Evolutionary conservation across 164 flowering plant species (phyloP).

Genomic region (Tetracentron sinense): DNA sequence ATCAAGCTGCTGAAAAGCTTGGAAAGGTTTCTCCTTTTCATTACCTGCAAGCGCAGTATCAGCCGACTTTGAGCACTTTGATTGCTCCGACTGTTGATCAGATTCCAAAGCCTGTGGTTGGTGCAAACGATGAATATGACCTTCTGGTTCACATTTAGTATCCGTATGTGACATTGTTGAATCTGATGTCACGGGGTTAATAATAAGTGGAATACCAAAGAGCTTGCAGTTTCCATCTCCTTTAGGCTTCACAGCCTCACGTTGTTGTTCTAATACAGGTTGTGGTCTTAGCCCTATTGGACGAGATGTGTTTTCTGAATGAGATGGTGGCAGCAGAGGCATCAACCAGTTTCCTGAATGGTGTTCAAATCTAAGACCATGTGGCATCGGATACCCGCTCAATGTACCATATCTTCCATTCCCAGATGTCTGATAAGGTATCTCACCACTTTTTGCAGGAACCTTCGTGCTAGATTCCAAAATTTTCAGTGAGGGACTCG

Average conservation of each 20-base stretch:
- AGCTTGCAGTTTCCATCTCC: constrained; percentile 61
- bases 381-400: constrained; percentile 28
- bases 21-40: constrained; percentile 45
- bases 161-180: constrained; percentile 23
- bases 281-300: constrained; percentile 29
- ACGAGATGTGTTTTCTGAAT: constrained; percentile 27
- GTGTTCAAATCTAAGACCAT: constrained; percentile 41
- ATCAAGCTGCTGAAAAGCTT: constrained; percentile 21
- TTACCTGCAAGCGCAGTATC: constrained; percentile 16
- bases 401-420: constrained; percentile 33
- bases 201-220: constrained; percentile 63
- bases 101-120: constrained; percentile 27
- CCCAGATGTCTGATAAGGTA: constrained; percentile 29
- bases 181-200: constrained; percentile 29
- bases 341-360: constrained; percentile 56
- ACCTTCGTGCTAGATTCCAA: constrained; percentile 30
- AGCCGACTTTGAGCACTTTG: constrained; percentile 32
- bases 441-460: constrained; percentile 20
- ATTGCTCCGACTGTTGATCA: constrained; percentile 43
- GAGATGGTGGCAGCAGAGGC: constrained; percentile 32
- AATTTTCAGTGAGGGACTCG: constrained; percentile 45
- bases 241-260: constrained; percentile 35
- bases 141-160: constrained; percentile 17
- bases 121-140: constrained; percentile 15
- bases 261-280: constrained; percentile 19